Base-by-base conservation (phyloP, 2,329 filamentous ascomycete genomes). In the Fusarium pseudocircinatum region DNA sequence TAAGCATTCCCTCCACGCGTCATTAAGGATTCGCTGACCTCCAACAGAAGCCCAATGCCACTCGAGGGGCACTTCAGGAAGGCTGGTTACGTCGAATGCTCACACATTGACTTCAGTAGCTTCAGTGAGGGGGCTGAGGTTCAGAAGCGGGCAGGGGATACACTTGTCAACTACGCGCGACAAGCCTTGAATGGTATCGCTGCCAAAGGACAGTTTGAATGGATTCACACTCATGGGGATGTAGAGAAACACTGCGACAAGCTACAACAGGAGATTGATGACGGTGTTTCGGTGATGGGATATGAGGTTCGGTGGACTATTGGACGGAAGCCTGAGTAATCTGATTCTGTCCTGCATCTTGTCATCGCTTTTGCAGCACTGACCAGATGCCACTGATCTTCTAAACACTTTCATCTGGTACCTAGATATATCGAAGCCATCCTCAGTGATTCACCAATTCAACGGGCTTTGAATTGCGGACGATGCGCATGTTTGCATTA, bases 231-330 rank as follows among this genome's bases (percentile, higher is more conserved):
- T 4, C 52, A 59, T 42, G 28, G 59, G 3, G 52, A 65, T 28
- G 64, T 59, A 1, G 32, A 59, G 10, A 20, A 36, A 4, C 52
- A 46, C 14, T 59, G 44, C 28, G 60, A 52, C 4, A 47, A 32
- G 15, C 5, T 65, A 1, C 52, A 67, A 22, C 9, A 46, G 2
- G 64, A 67, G n/a, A 18, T 43, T 9, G 60, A 67, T 6, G 24
- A 47, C 3, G 52, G 43, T 18, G n/a, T 42, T 14, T 15, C 44
- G 14, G 32, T 50, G 13, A 24, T 67, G 43, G 64, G 64, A 34
- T 43, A 32, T 18, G 60, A 67, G 34, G 22, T 67, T 22, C 44
- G 60, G 4, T 67, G 64, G 64, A 67, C 64, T 1, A 40, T 67
- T n/a, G 64, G 60, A 13, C 39, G 64, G 2, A 67, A 53, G 16